These are phyloP conservation scores for Ilyonectria mors-panacis DNA, from an alignment of 2,329 filamentous ascomycete genomes.

Conservation along the genomic window DNA sequence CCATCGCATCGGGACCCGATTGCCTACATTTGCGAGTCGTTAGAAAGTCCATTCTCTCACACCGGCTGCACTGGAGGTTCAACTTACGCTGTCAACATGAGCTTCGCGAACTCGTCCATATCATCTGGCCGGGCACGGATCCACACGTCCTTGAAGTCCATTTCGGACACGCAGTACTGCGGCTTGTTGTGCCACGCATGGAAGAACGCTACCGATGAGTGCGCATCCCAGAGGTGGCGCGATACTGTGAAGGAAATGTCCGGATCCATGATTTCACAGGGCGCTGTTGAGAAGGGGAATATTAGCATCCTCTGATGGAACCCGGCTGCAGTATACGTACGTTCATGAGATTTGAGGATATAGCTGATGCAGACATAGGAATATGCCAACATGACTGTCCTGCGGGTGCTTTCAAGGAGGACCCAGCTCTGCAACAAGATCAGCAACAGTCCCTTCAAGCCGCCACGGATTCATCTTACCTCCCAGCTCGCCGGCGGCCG, in stretches of 20 bases:
- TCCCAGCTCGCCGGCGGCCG: slow-evolving; percentile 60
- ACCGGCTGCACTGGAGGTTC: not conserved
- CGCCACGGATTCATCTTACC: slow-evolving; percentile 41
- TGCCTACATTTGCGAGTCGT: slow-evolving; percentile 45
- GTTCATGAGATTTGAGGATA: slow-evolving; percentile 52
- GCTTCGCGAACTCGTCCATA: slow-evolving; percentile 57
- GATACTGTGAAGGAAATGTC: slow-evolving; percentile 55
- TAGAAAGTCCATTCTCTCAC: not conserved
- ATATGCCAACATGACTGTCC: slow-evolving; percentile 54
- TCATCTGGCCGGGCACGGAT: slow-evolving; percentile 55
- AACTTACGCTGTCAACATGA: slow-evolving; percentile 57
- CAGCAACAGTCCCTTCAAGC: slow-evolving; percentile 6
- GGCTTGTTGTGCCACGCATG: slow-evolving; percentile 61
- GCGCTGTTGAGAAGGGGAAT: slow-evolving; percentile 23
- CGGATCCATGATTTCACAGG: slow-evolving; percentile 36
- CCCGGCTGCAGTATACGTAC: slow-evolving; percentile 40
- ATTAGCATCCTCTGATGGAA: not conserved
- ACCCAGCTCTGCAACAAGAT: slow-evolving; percentile 54
- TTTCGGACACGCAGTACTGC: slow-evolving; percentile 53
- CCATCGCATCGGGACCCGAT: slow-evolving; percentile 54
- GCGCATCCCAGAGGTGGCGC: slow-evolving; percentile 60
- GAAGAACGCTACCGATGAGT: slow-evolving; percentile 59
- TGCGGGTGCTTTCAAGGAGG: slow-evolving; percentile 58
- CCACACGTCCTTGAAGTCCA: slow-evolving; percentile 56
- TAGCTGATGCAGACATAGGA: slow-evolving; percentile 53